phyloP scores from a whole-genome alignment of 768 basidiomycete genomes.

The Russula griseocarnosa region DNA sequence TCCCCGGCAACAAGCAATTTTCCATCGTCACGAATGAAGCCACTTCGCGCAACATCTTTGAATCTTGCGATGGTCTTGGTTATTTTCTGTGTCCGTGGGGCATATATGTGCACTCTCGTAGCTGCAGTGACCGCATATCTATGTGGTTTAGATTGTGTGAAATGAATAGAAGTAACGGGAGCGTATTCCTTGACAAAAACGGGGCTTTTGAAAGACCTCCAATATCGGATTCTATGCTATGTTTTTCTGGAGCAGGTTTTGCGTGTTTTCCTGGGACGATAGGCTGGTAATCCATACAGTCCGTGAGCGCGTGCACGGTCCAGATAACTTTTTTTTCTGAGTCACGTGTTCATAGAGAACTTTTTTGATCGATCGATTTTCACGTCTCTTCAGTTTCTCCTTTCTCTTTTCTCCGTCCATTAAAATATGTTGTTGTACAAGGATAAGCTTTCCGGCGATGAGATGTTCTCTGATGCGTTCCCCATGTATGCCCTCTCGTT shows the following conservation, averaged over 20 bases:
- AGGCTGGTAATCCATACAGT: slow-evolving; percentile 74
- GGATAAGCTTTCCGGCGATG: slow-evolving; percentile 74
- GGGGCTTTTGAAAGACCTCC: slow-evolving; percentile 83
- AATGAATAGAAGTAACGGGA: slow-evolving; percentile 91
- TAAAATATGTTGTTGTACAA: slow-evolving; percentile 64
- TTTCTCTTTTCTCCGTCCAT: not conserved
- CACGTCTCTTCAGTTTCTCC: slow-evolving; percentile 9
- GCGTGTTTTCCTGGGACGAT: slow-evolving; percentile 58
- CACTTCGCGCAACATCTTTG: slow-evolving; percentile 92
- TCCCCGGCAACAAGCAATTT: slow-evolving; percentile 94
- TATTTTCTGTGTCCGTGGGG: slow-evolving; percentile 92
- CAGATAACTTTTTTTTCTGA: not conserved
- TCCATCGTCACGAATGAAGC: slow-evolving; percentile 85
- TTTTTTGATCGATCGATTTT: slow-evolving; percentile 21
- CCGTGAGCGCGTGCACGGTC: not conserved
- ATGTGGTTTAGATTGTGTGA: slow-evolving; percentile 82
- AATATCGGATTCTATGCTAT: slow-evolving; percentile 76
- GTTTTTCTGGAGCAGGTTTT: slow-evolving; percentile 54
- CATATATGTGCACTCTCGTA: slow-evolving; percentile 91
- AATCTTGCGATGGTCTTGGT: slow-evolving; percentile 95
- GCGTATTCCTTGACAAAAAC: slow-evolving; percentile 98
- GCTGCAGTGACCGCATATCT: slow-evolving; percentile 95
- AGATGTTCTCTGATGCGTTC: slow-evolving; percentile 95
- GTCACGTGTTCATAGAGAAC: slow-evolving; percentile 15
- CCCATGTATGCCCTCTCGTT: slow-evolving; percentile 53